Base-by-base conservation (phyloP, 108 stramenopile genomes). In the Bacterosira constricta region DNA sequence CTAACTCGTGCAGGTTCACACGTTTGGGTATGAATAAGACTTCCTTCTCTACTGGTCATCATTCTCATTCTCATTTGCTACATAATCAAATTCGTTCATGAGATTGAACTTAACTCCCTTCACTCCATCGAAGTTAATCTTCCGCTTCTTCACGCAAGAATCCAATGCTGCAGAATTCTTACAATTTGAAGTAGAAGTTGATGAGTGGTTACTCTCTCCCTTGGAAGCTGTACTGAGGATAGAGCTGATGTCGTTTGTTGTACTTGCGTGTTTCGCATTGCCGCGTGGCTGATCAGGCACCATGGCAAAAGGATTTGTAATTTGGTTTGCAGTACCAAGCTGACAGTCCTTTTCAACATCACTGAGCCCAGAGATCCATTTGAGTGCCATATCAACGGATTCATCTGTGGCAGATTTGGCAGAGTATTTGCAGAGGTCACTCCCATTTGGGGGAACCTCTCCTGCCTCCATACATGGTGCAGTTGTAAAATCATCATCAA, bases 401-500 rank as follows among this genome's bases (percentile, higher is more conserved):
- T 69, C 46, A 15, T 53, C 37, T 35, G 62, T 73, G 9, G 57
- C 61, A 10, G 47, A 25, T 53, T 73, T 34, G 6, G 49, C 27
- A 6, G 29, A 56, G 13, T 61, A 32, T 39, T 45, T 49, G n/a
- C 63, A 34, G 31, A 63, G 50, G 9, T 50, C 31, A 13, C 15
- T 47, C 71, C 62, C 63, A 38, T 73, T 63, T 10, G 61, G 54
- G 25, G 71, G 71, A 11, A 73, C 39, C 4, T 62, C 18, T 3
- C 61, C 71, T 6, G 34, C 42, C 30, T 46, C 15, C 47, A 73
- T 63, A 12, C 31, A 51, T 6, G 71, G 71, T 30, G 52, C 71
- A 18, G 57, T 73, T 0, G 63, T 30, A 58, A 80, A 80, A 20
- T 17, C 31, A 20, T 57, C 66, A 15, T 73, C 59, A 49, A 60